Evolutionary conservation across 2,329 filamentous ascomycete species (phyloP), one percentile per base, ranked within the genome.

Genomic region (Ascochyta pisi): DNA sequence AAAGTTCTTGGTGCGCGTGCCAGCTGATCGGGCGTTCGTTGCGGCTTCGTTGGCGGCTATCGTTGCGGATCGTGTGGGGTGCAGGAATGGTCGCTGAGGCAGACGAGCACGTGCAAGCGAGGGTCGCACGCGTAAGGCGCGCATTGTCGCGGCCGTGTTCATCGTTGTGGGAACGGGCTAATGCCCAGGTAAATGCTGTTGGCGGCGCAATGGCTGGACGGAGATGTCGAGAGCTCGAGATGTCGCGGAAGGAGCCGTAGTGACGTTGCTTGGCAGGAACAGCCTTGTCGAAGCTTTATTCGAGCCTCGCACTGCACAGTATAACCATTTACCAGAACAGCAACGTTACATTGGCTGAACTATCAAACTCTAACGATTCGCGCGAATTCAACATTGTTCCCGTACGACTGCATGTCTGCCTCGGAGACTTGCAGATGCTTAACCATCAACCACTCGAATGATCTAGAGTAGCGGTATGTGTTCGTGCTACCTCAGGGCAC

Each of bases 1-100:
- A 56, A 83, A 55, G 65, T 83, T 83, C 60, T 79, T 79, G 13
- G 82, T 64, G 40, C 79, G 77, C 3, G 78, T 80, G 26, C 75
- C 73, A 0, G 77, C 63, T 4, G 78, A 79, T 34, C 69, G 71
- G 27, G 70, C 69, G 44, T 75, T 71, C 26, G 71, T 73, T 22
- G 74, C 70, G 13, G 59, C 55, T 24, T 64, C 63, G 38, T 69
- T 71, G 7, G 72, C 70, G n/a, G 62, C 54, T 22, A 64, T 64
- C 45, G 61, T 61, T 51, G 67, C 67, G 35, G 63, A 56, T 63
- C 71, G 55, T 27, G 64, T 58, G 54, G 66, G 58, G 44, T 59
- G 53, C 23, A 55, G 58, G 33, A 64, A 61, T 10, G 57, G 58
- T 51, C 59, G 59, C 23, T 49, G 58, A 10, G 59, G 58, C 9